Base-by-base conservation (phyloP, 495 filamentous ascomycete genomes). In the Lentithecium fluviatile region DNA sequence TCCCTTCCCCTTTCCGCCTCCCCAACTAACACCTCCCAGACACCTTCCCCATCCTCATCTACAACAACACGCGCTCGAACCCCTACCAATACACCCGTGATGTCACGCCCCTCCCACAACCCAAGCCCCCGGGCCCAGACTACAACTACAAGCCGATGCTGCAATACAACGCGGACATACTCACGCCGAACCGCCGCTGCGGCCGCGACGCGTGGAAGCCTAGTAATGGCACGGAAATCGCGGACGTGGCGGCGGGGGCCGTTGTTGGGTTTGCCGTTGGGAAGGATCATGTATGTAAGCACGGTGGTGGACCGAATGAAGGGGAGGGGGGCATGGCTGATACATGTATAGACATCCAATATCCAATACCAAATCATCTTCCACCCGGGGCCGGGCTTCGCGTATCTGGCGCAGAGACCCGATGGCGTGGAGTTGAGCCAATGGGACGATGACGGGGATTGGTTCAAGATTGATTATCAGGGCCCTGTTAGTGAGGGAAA, bases 191-290 rank as follows among this genome's bases (percentile, higher is more conserved):
- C 23, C n/a, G 6, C 12, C 50, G 50, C 7, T 53, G 50, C 29
- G 50, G 50, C 7, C 50, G 50, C 6, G 50, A 53, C 21, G 50
- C 50, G 10, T 48, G 21, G n/a, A 48, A 25, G 45, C 45, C 45
- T 5, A 40, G 50, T 13, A 5, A 5, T 6, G 10, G 5, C 7
- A 53, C 50, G 6, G 19, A 6, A 2, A 40, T 53, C 21, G 50
- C 50, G 21, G 36, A 36, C 11, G 50, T 53, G 6, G 21, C 36
- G 2, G 50, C 50, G 12, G 50, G 50, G 10, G 25, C 2, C 5
- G 7, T 2, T 11, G 6, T 53, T 34, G 50, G 50, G 11, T 53
- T 53, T 24, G 10, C 4, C 3, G 29, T 32, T 32, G 29, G 29
- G 10, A 32, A 32, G 29, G 29, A 32, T 32, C 10, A 10, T 3